These are phyloP conservation scores for Solanum dulcamara DNA, from an alignment of 257 asterid genomes.

Conservation along the genomic window DNA sequence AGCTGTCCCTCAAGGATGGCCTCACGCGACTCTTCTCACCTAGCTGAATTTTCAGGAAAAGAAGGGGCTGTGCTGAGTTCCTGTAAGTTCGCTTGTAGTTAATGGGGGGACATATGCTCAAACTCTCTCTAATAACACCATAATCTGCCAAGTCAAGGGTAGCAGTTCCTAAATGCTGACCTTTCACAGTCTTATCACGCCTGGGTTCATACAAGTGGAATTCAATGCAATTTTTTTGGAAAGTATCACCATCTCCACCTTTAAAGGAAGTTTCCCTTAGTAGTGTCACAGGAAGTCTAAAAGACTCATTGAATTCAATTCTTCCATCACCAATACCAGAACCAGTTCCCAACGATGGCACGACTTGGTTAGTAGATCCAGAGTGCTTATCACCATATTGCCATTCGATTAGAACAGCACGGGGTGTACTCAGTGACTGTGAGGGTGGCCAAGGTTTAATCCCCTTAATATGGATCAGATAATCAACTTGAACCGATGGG, in stretches of 20 bases:
- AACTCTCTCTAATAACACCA: slow-evolving; percentile 37
- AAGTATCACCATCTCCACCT: slow-evolving; percentile 18
- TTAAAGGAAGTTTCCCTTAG: slow-evolving; percentile 24
- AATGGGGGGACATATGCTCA: slow-evolving; percentile 40
- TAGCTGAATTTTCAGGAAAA: slow-evolving; percentile 46
- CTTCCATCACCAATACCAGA: slow-evolving; percentile 51
- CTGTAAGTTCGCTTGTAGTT: slow-evolving; percentile 54
- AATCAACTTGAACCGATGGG: slow-evolving; percentile 32
- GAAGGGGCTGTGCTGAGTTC: slow-evolving; percentile 34
- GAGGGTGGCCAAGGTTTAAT: slow-evolving; percentile 90
- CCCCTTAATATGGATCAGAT: slow-evolving; percentile 41
- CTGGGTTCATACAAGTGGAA: slow-evolving; percentile 68
- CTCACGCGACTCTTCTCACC: slow-evolving; percentile 39
- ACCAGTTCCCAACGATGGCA: neutral
- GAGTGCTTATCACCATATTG: slow-evolving; percentile 43
- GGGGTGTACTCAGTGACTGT: slow-evolving; percentile 44
- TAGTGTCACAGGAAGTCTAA: slow-evolving; percentile 47
- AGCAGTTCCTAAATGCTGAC: slow-evolving; percentile 60
- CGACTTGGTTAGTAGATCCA: slow-evolving; percentile 33
- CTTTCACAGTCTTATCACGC: slow-evolving; percentile 53
- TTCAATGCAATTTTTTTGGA: slow-evolving; percentile 55
- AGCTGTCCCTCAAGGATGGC: slow-evolving; percentile 49
- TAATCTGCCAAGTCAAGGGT: slow-evolving; percentile 59
- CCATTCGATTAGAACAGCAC: slow-evolving; percentile 70
- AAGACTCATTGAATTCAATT: slow-evolving; percentile 54